phyloP scores from a whole-genome alignment of 139 green algal species.

The Auxenochlorella protothecoides region DNA sequence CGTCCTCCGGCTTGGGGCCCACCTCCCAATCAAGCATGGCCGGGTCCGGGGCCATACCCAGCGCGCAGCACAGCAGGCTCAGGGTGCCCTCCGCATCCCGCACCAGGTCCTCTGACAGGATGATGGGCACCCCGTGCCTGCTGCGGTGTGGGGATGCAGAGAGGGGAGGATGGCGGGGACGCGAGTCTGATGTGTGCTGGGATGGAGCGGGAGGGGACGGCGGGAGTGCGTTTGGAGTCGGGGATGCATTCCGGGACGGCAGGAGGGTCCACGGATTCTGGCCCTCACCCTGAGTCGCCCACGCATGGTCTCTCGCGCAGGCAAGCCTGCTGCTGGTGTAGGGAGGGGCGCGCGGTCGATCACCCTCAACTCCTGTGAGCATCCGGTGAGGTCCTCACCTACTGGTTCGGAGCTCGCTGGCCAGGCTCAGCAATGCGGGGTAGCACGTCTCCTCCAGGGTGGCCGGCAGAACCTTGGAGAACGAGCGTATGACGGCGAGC shows the following conservation, averaged over 20 bases:
- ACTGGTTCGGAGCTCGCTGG: conserved; percentile 43
- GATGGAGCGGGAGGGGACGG: too few species aligned
- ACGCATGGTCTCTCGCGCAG: too few species aligned
- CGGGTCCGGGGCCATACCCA: conserved; percentile 36
- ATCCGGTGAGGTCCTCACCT: too few species aligned
- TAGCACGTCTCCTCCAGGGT: conserved; percentile 53
- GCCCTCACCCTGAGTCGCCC: too few species aligned
- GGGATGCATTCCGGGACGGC: too few species aligned
- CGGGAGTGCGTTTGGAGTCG: too few species aligned
- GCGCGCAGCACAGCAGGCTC: conserved; percentile 33
- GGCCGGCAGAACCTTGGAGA: conserved; percentile 40
- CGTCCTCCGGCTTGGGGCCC: conserved; percentile 62
- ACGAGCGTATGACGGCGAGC: conserved; percentile 44
- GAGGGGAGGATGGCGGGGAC: too few species aligned
- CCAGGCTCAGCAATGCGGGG: conserved; percentile 50
- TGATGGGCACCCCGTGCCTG: conserved; percentile 37
- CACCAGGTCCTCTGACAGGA: conserved; percentile 57
- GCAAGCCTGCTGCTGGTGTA: too few species aligned
- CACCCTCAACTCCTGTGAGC: too few species aligned
- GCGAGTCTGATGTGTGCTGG: too few species aligned
- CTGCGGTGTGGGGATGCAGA: background rate
- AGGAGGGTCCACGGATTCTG: too few species aligned
- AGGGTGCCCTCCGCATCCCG: conserved; percentile 40
- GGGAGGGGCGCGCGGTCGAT: too few species aligned
- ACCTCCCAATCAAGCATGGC: conserved; percentile 49